These are phyloP conservation scores for Globisporangium acanthophoron DNA, from an alignment of 352 stramenopile species.

Conservation along the genomic window DNA sequence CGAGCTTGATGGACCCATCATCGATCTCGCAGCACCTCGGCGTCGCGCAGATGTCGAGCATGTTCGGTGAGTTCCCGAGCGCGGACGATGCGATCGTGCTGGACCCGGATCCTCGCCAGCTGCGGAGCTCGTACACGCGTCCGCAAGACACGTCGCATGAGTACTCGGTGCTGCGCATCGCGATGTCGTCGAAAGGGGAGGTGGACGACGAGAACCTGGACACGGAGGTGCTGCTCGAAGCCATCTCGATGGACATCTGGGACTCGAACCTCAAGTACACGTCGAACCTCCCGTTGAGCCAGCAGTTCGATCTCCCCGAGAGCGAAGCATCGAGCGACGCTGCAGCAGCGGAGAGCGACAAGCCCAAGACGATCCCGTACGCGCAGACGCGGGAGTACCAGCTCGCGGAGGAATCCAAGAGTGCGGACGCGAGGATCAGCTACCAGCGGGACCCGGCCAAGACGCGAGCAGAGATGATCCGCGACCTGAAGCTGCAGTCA, in stretches of 20 bases:
- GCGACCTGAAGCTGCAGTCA: slow-evolving; percentile 11
- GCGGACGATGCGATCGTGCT: slow-evolving; percentile 49
- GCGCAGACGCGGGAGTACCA: background rate
- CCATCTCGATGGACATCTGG: slow-evolving; percentile 86
- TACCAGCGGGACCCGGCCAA: background rate
- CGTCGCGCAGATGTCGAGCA: slow-evolving; percentile 27
- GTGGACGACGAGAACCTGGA: slow-evolving; percentile 51
- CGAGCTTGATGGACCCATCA: slow-evolving; percentile 68
- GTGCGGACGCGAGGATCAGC: background rate
- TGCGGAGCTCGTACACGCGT: slow-evolving; percentile 31
- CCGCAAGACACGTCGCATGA: slow-evolving; percentile 32
- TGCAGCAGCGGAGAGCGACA: background rate
- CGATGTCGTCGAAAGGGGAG: slow-evolving; percentile 69
- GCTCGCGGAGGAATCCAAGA: slow-evolving; percentile 3
- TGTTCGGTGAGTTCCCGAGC: slow-evolving; percentile 62
- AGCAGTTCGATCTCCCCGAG: slow-evolving; percentile 58
- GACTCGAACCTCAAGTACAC: slow-evolving; percentile 80
- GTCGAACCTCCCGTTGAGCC: slow-evolving; percentile 62
- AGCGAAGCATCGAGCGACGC: slow-evolving; percentile 11
- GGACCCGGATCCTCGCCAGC: slow-evolving; percentile 42
- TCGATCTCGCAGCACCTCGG: slow-evolving; percentile 46
- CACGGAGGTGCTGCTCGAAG: slow-evolving; percentile 77
- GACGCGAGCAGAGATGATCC: slow-evolving; percentile 12
- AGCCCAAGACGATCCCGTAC: background rate
- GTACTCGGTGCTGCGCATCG: slow-evolving; percentile 70